These are phyloP conservation scores for Calonectria fujianensis DNA, from an alignment of 2,329 filamentous ascomycete genomes.

Conservation along the genomic window DNA sequence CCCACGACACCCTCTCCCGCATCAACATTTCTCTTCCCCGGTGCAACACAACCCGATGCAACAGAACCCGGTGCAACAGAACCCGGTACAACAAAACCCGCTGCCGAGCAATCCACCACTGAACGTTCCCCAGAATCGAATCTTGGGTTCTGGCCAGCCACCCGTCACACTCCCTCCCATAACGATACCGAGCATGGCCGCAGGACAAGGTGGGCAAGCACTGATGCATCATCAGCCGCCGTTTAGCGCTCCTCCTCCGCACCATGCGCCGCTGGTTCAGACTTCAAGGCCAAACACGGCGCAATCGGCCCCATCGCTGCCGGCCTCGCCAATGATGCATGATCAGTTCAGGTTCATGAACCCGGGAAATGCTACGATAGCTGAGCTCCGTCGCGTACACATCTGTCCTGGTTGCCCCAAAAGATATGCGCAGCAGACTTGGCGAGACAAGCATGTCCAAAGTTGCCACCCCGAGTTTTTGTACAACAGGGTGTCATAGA, in stretches of 20 bases:
- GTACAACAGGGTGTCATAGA: neutral
- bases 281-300: neutral
- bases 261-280: neutral
- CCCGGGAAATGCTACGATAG: neutral
- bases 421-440: neutral
- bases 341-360: neutral
- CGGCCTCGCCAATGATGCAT: neutral
- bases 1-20: neutral
- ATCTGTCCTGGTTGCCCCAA: neutral
- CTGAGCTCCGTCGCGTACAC: neutral
- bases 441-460: neutral
- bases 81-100: neutral
- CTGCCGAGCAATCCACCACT: neutral
- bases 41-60: neutral
- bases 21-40: neutral
- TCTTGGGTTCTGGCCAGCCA: neutral
- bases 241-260: neutral
- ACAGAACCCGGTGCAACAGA: neutral
- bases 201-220: neutral
- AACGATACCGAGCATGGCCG: neutral
- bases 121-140: neutral
- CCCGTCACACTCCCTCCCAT: slow-evolving; percentile 17
- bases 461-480: neutral
- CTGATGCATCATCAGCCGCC: neutral
- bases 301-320: neutral